Base-by-base conservation (phyloP, 768 basidiomycete genomes). In the Austroboletus festivus region DNA sequence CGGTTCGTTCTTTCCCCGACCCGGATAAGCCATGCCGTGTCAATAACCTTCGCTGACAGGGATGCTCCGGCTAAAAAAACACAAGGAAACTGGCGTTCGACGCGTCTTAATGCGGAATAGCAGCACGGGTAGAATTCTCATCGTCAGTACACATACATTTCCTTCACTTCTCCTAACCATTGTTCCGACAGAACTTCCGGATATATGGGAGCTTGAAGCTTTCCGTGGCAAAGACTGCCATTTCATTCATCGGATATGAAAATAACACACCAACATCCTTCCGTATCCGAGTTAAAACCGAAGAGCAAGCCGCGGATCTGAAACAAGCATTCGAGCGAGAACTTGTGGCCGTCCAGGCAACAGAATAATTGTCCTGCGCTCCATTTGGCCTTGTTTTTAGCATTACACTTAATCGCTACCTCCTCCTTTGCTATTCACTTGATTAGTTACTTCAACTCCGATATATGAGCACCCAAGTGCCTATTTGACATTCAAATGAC, bases 191-290 rank as follows among this genome's bases (percentile, higher is more conserved):
- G 89, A 91, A 91, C 64, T 90, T 89, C 73, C 77, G 74, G 46
- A 63, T 90, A 31, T 81, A 87, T 57, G 56, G 71, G 0, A 78
- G 76, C 13, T 68, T 90, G 52, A 81, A 76, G 43, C 76, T 78
- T 12, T 74, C 76, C 1, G 67, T 75, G 43, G 62, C 69, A 23
- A 81, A 78, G 58, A 82, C 80, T 52, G 56, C 71, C 0, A 57
- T 90, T 11, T 75, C 79, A 9, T 86, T 90, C 57, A 71, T 89
- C 16, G 89, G 87, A 19, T 85, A 88, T 54, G 84, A 84, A 37
- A 51, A 60, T 20, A 79, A 77, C 20, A 62, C 59, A n/a, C 71
- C 83, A 35, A 73, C 76, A 42, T 79, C 82, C 13, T 90, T 81
- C 67, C 79, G 70, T 55, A 63, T 89, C 33, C 80, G 85, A 15